A percentile compares a stretch with the other conserved stretches of the same genome.
These are phyloP conservation scores for Acorus gramineus DNA, from an alignment of 106 monocot species.

Conservation along the genomic window DNA sequence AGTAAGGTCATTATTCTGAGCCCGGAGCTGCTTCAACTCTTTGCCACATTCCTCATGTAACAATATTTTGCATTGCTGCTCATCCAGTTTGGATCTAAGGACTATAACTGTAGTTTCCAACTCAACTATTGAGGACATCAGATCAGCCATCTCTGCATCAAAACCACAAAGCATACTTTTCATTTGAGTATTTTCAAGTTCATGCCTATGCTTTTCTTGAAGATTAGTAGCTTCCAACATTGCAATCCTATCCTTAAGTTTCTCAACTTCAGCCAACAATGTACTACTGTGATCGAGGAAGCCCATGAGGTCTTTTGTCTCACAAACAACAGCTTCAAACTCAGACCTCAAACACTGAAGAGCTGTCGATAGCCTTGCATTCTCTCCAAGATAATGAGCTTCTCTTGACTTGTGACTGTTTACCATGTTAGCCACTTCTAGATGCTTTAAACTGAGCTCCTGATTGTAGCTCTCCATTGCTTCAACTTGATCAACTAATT, in stretches of 20 bases:
- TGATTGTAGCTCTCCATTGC: conserved; percentile 14
- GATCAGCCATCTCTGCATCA: conserved; percentile 48
- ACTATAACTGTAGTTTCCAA: conserved; percentile 38
- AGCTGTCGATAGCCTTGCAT: conserved; percentile 19
- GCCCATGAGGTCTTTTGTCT: conserved; percentile 21
- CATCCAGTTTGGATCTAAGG: conserved; percentile 57
- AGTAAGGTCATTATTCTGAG: conserved; percentile 50
- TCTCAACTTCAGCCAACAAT: conserved; percentile 12
- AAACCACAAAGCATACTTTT: conserved; percentile 25
- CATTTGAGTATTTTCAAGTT: conserved; percentile 31
- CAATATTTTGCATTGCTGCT: conserved; percentile 31
- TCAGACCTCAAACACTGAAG: conserved; percentile 26
- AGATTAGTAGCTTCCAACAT: conserved; percentile 16
- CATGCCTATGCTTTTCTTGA: conserved; percentile 14
- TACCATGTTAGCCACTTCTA: conserved; percentile 8
- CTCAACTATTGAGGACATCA: conserved; percentile 43
- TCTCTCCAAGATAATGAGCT: conserved; percentile 33
- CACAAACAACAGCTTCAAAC: conserved; percentile 12
- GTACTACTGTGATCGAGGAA: conserved; percentile 5
- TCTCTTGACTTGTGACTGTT: conserved; percentile 14
- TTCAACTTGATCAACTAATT: conserved; percentile 17
- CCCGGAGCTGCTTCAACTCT: conserved; percentile 42
- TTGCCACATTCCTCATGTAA: conserved; percentile 23
- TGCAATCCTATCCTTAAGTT: conserved; percentile 16
- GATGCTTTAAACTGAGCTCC: conserved; percentile 31